Base-by-base conservation (phyloP, 2,329 filamentous ascomycete species). In the Lecanoromycetidae sp. region DNA sequence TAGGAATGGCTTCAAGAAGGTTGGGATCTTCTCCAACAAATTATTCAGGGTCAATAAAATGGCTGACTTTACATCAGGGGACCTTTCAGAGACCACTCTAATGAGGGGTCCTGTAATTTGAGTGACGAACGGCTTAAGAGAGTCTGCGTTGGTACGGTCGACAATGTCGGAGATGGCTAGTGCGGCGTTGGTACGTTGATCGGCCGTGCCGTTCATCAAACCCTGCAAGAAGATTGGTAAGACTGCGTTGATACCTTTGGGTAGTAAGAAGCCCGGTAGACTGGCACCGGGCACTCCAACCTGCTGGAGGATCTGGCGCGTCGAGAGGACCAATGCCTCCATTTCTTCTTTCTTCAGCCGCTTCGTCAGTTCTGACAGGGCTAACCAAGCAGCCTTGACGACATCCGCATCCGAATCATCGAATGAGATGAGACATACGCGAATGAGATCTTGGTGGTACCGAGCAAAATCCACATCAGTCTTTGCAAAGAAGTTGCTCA, bases 31-130 rank as follows among this genome's bases (percentile, higher is more conserved):
- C 66, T 94, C 87, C 30, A 98, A 72, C 25, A 98, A 71, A 57
- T 93, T 94, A 70, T 95, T 96, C 55, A 98, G 77, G 0, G 91
- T 94, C 45, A 93, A 75, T 52, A 98, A 72, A 62, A 98, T 94
- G 34, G 91, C 91, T 51, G 86, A 69, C 69, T 94, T 96, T 65
- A 98, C 87, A 43, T 98, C 93, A 2, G 87, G 87, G 2, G 91
- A 94, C 53, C 90, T 80, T 64, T 98, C 91, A 4, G 91, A 95
- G 15, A 98, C 88, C 19, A 96, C 90, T 75, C 91, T 85, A 64
- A 98, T 98, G 45, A 98, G 77, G 19, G 93, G 91, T 61, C 91
- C 91, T 4, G 93, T 96, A 57, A 98, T 95, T 60, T 95, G 88
- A 25, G 90, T 95, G 51, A 98, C 91, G 59, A 93, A 96, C 6